phyloP scores from a whole-genome alignment of 805 yeast genomes.

The Monosporozyma aquatica region DNA sequence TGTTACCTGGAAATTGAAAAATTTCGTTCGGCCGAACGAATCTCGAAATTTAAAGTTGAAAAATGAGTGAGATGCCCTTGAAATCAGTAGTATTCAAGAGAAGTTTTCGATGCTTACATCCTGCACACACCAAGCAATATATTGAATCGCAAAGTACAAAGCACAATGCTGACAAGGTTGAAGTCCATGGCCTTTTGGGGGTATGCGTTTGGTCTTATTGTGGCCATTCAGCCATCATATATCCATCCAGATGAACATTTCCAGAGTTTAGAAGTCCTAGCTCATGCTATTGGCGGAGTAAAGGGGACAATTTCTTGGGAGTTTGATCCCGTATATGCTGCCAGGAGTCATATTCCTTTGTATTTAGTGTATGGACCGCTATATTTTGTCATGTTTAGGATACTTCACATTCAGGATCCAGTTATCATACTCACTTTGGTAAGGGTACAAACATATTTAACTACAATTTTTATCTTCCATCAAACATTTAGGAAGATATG shows the following conservation, averaged over 20 bases:
- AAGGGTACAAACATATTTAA: slow-evolving; percentile 39
- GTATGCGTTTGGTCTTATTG: slow-evolving; percentile 31
- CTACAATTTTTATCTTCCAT: slow-evolving; percentile 14
- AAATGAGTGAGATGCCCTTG: too few species aligned
- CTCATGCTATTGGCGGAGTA: slow-evolving; percentile 6
- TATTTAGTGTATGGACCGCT: slow-evolving; percentile 64
- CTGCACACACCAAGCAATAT: too few species aligned
- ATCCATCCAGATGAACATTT: slow-evolving; percentile 98
- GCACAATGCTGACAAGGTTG: background rate
- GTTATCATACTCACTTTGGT: slow-evolving; percentile 42
- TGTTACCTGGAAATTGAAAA: too few species aligned
- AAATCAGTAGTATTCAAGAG: too few species aligned
- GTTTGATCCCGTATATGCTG: slow-evolving; percentile 38
- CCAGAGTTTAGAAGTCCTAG: slow-evolving; percentile 73
- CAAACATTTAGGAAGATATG: background rate
- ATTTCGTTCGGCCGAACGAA: too few species aligned
- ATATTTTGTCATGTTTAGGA: slow-evolving; percentile 26
- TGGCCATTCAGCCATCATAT: slow-evolving; percentile 68
- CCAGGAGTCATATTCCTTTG: slow-evolving; percentile 65
- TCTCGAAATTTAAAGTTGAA: too few species aligned
- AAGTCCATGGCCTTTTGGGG: background rate
- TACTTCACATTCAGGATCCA: slow-evolving; percentile 31
- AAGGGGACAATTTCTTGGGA: slow-evolving; percentile 68
- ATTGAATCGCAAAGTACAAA: too few species aligned
- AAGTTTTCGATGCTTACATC: too few species aligned